Base-by-base conservation (phyloP, 2,329 filamentous ascomycete species). In the Gaeumannomyces tritici region DNA sequence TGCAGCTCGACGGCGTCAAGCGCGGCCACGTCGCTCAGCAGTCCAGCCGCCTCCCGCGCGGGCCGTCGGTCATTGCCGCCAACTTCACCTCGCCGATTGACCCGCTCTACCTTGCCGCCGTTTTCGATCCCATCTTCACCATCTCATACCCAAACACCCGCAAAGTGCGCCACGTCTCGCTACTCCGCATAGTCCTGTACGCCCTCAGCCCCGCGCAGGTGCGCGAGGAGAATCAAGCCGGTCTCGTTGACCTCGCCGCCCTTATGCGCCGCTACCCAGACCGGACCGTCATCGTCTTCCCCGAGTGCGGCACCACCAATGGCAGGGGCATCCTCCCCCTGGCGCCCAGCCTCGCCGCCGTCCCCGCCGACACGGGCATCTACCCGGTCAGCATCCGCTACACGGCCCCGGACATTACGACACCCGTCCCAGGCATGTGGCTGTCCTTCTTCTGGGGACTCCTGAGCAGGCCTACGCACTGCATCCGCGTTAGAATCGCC, bases 1-100 rank as follows among this genome's bases (percentile, higher is more conserved):
- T 99, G n/a, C 93, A 97, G 74, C 91, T 99, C 67, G 95, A 99
- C 73, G 93, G 93, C 63, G 95, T 99, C 62, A 93, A 91, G 76
- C 90, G 92, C 77, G 95, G 95, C 77, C 93, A 89, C 29, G 80
- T 96, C 35, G 87, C 89, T 58, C 87, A 92, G 69, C 87, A 89
- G 54, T 78, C 82, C 63, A 80, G 87, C 64, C 86, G 91, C 55
- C 85, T 98, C 24, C 95, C 95, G 1, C 85, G 89, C 62, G 85
- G 88, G 5, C 86, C 89, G 58, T 89, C 88, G 62, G 81, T 99
- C 68, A 95, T 99, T 69, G 93, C 91, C 59, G 89, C 90, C 61
- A 95, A 91, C 65, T 95, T 93, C 73, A 97, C 93, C 42, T 96
- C 90, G 12, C 95, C 95, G 11, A 85, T 99, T 72, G 95, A 99